Evolutionary conservation across 2,329 filamentous ascomycete genomes (phyloP).

Genomic region (Cytospora mali): DNA sequence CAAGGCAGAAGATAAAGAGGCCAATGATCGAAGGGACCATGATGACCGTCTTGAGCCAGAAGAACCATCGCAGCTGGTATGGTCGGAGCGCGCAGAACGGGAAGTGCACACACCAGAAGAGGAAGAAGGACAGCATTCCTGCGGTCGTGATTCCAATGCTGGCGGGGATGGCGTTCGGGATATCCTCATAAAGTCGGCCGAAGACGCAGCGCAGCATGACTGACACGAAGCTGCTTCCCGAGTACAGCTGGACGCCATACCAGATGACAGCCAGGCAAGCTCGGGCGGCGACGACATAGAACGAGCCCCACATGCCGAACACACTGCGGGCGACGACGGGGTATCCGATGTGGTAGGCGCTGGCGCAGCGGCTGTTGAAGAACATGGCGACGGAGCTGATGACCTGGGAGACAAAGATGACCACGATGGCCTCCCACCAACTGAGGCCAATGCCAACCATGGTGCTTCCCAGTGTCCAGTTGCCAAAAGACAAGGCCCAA

Average conservation of each 20-base stretch:
- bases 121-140: slow-evolving; percentile 42
- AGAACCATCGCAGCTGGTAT: slow-evolving; percentile 48
- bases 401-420: slow-evolving; percentile 46
- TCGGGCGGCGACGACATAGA: slow-evolving; percentile 46
- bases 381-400: slow-evolving; percentile 47
- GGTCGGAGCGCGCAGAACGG: slow-evolving; percentile 47
- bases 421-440: slow-evolving; percentile 48
- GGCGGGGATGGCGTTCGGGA: slow-evolving; percentile 42
- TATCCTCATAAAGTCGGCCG: slow-evolving; percentile 39
- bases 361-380: slow-evolving; percentile 47
- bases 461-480: slow-evolving; percentile 44
- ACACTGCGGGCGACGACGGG: slow-evolving; percentile 42
- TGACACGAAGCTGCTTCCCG: slow-evolving; percentile 28
- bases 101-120: slow-evolving; percentile 44
- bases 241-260: slow-evolving; percentile 38
- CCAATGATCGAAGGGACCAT: slow-evolving; percentile 40
- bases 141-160: slow-evolving; percentile 43
- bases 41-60: slow-evolving; percentile 47
- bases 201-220: slow-evolving; percentile 36
- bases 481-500: slow-evolving; percentile 43
- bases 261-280: slow-evolving; percentile 45
- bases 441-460: slow-evolving; percentile 45
- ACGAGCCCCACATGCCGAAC: slow-evolving; percentile 46
- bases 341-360: slow-evolving; percentile 46
- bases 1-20: slow-evolving; percentile 43